Conservation (phyloP, 2,329 filamentous ascomycete genomes). For the Colletotrichum noveboracense region DNA sequence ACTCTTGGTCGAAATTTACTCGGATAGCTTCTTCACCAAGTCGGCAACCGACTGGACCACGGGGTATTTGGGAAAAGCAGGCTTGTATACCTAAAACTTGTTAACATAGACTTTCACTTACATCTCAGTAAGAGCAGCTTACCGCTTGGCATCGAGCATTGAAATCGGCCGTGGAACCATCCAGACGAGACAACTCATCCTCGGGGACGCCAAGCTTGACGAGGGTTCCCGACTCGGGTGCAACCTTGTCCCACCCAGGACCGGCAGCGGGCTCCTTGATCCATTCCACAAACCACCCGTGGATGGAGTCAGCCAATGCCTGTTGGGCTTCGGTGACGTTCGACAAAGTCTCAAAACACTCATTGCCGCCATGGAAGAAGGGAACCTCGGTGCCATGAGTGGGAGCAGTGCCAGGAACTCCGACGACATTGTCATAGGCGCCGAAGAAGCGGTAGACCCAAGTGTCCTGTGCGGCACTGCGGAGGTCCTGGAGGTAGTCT, state of each 20-base stretch:
- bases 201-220: slow-evolving; percentile 39
- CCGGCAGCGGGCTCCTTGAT: slow-evolving; percentile 47
- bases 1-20: too few relatives aligned
- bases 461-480: slow-evolving; percentile 39
- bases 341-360: slow-evolving; percentile 38
- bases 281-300: slow-evolving; percentile 48
- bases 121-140: too few relatives aligned
- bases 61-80: too few relatives aligned
- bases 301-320: slow-evolving; percentile 43
- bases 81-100: too few relatives aligned
- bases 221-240: slow-evolving; percentile 31
- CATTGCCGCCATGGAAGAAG: slow-evolving; percentile 51
- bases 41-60: too few relatives aligned
- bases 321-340: slow-evolving; percentile 42
- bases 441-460: slow-evolving; percentile 51
- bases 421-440: slow-evolving; percentile 44
- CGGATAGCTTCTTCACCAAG: too few relatives aligned
- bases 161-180: too few relatives aligned
- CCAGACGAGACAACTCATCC: slow-evolving; percentile 29
- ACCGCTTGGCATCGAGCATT: too few relatives aligned
- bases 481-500: slow-evolving; percentile 43
- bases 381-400: slow-evolving; percentile 46
- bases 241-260: slow-evolving; percentile 43
- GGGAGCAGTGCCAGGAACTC: slow-evolving; percentile 35
- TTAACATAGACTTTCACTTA: too few relatives aligned